Percentiles rank a stretch among this genome's conserved stretches.
Conservation (phyloP, 352 stramenopile species). For the Pythium scleroteichum region DNA sequence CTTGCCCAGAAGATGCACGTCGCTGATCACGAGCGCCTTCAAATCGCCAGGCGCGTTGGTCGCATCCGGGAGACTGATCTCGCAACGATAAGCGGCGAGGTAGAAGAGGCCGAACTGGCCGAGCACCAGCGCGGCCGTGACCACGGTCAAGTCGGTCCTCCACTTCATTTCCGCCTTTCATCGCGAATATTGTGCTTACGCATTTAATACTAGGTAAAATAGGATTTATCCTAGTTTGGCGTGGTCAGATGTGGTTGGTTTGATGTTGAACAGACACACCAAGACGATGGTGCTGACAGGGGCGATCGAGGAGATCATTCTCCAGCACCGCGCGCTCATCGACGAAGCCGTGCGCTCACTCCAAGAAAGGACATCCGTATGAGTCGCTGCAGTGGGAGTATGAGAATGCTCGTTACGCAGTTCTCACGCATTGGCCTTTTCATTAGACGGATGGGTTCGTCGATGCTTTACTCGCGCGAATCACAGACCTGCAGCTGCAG, state of each 20-base stretch:
- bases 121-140: conserved; percentile 32
- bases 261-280: conserved; percentile 17
- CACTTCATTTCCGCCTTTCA: conserved; percentile 6
- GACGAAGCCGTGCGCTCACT: conserved; percentile 37
- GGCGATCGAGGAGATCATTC: conserved; percentile 42
- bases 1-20: conserved; percentile 77
- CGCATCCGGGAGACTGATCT: neutral
- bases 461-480: conserved; percentile 25
- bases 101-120: conserved; percentile 67
- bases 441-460: conserved; percentile 25
- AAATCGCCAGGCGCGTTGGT: conserved; percentile 4
- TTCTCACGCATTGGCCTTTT: no score
- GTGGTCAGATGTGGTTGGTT: conserved; percentile 2
- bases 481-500: conserved; percentile 31
- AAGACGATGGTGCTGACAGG: conserved; percentile 9
- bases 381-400: no score
- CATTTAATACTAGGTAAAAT: neutral
- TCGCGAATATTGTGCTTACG: no score
- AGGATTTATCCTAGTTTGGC: conserved; percentile 5
- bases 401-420: no score
- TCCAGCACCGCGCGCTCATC: conserved; percentile 40
- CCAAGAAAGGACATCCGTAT: conserved; percentile 32
- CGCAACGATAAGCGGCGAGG: conserved; percentile 37
- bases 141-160: conserved; percentile 15
- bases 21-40: conserved; percentile 60